Evolutionary conservation across 495 filamentous ascomycete genomes (phyloP), one percentile per base, ranked within the genome.

Genomic region (Sordaria brevicollis): DNA sequence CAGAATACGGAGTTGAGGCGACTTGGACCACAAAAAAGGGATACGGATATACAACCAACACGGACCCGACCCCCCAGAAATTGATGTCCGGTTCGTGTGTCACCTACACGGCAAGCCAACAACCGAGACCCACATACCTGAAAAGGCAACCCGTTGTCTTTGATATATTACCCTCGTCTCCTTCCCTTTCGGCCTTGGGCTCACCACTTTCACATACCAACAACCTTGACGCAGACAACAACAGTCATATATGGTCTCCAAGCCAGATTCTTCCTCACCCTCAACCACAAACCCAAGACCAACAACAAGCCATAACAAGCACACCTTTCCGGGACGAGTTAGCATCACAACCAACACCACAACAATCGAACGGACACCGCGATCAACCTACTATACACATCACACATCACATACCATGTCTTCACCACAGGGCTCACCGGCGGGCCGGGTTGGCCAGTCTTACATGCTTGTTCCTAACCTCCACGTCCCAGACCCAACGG

Each of bases 391-490:
- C 2, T 4, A 65, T 21, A 65, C 19, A 35, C 10, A 54, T 29
- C 62, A 65, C 31, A 43, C 21, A 25, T 17, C 38, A 41, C 41
- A 73, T 25, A 37, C 54, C 19, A 78, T 79, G 77, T 74, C 75
- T 29, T 77, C 76, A 9, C 72, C 72, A 41, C 71, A 79, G 35
- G 74, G 65, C 65, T 74, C 77, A 39, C 73, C 73, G 19, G 67
- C 54, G 31, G 69, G 74, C 34, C 39, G 71, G 35, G 67, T 69
- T 4, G 7, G 71, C 13, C 72, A 81, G 66, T 73, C 79, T 13
- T 83, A 81, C 75, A 75, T 79, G 71, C 74, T 82, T 25, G 72
- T 77, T 41, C 73, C 71, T 29, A 72, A 73, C 68, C 68, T 80
- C 17, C 72, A 76, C 68, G 67, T 76, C 25, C 71, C 79, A n/a